phyloP scores from a whole-genome alignment of 768 basidiomycete species.

The Amanita rubescens region DNA sequence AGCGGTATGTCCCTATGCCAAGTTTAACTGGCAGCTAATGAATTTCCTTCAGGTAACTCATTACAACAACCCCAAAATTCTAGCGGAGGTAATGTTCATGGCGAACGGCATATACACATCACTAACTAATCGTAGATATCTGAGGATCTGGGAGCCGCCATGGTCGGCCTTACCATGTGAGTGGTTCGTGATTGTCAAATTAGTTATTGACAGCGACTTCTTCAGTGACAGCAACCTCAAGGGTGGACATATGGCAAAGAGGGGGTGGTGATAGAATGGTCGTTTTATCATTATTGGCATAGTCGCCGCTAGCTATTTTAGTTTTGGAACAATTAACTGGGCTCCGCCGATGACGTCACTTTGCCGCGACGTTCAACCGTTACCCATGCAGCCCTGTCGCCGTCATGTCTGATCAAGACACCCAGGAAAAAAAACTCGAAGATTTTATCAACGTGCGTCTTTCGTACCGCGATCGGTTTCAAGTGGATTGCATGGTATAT shows the following conservation, averaged over 20 bases:
- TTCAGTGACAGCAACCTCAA: constrained; percentile 58
- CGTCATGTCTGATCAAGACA: constrained; percentile 9
- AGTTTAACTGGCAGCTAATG: constrained; percentile 2
- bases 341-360: neutral
- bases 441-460: constrained; percentile 8
- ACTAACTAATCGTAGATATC: constrained; percentile 43
- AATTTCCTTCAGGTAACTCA: constrained; percentile 68
- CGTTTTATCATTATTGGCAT: neutral
- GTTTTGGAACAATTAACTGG: too few species aligned
- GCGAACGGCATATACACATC: neutral
- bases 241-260: constrained; percentile 61
- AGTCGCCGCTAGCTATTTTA: neutral
- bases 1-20: constrained; percentile 46
- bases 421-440: constrained; percentile 12
- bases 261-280: constrained; percentile 48
- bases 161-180: constrained; percentile 90
- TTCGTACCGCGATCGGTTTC: neutral
- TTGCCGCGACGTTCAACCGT: neutral
- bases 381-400: neutral
- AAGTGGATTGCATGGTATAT: neutral
- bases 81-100: constrained; percentile 54
- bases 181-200: constrained; percentile 19
- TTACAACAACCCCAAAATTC: constrained; percentile 85
- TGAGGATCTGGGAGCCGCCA: constrained; percentile 80
- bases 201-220: neutral